Conservation (phyloP, 192 early-diverging fungal genomes). For the Coemansia sp. region DNA sequence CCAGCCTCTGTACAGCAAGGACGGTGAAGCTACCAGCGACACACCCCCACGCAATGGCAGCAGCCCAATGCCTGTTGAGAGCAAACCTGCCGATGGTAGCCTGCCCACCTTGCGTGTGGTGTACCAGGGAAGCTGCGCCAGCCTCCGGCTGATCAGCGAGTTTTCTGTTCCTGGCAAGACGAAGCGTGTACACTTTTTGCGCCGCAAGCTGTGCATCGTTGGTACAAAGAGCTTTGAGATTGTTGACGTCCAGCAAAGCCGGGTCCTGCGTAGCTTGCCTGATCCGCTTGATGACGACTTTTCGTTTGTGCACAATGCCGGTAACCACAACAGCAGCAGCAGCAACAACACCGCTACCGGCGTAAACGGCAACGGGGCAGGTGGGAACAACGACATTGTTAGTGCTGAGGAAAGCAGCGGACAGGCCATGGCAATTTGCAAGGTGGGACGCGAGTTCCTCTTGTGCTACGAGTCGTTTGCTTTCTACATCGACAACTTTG, state of each 20-base stretch:
- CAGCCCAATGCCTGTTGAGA: not conserved
- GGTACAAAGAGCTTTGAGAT: conserved; percentile 91
- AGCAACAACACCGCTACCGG: not conserved
- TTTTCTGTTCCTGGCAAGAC: conserved; percentile 58
- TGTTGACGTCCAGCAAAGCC: conserved; percentile 64
- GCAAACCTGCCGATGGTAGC: not conserved
- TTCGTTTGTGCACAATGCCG: conserved; percentile 40
- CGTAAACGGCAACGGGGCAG: conserved; percentile 13
- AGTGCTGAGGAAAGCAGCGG: conserved; percentile 11
- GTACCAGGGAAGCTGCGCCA: conserved; percentile 25
- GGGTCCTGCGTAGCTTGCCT: conserved; percentile 34
- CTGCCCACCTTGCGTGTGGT: conserved; percentile 29
- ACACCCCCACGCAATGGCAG: not conserved
- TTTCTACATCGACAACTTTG: conserved; percentile 89
- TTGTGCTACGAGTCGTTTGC: conserved; percentile 92
- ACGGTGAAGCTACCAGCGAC: not conserved
- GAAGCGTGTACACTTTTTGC: conserved; percentile 76
- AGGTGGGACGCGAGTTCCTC: conserved; percentile 68
- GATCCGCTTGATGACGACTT: conserved; percentile 52
- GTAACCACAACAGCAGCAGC: conserved; percentile 4
- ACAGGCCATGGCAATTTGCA: conserved; percentile 40
- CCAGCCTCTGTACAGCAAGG: not conserved
- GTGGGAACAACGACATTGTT: not conserved
- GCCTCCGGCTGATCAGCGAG: conserved; percentile 44
- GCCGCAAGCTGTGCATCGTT: conserved; percentile 83